phyloP scores from a whole-genome alignment of 257 asterid genomes.

The Solanum chaucha region DNA sequence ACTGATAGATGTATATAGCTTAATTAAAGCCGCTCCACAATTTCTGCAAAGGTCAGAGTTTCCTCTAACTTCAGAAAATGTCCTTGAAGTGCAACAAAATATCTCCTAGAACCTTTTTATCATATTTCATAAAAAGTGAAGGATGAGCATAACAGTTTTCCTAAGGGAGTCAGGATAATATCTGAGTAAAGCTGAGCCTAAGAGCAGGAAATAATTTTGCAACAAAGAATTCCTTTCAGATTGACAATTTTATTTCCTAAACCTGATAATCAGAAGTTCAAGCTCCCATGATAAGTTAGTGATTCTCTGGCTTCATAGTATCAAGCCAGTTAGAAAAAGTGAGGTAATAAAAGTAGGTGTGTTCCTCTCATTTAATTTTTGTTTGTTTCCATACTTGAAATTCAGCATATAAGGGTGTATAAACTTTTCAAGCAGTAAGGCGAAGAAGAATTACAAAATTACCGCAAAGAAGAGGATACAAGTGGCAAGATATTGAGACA shows the following conservation, averaged over 20 bases:
- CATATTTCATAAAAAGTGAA: neutral
- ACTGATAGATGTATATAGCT: neutral
- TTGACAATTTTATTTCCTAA: neutral
- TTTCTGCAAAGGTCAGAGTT: neutral
- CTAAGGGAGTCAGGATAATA: neutral
- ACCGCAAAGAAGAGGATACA: slow-evolving; percentile 54
- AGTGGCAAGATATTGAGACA: slow-evolving; percentile 72
- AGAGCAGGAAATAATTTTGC: neutral
- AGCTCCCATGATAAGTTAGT: neutral
- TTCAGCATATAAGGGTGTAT: neutral
- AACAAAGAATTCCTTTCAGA: neutral
- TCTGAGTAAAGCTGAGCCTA: neutral
- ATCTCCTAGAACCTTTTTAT: neutral
- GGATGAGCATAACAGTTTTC: neutral
- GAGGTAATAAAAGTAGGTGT: neutral
- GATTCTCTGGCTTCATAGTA: neutral
- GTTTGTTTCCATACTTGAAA: neutral
- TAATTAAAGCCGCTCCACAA: neutral
- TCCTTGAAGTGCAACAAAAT: neutral
- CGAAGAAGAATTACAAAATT: slow-evolving; percentile 3
- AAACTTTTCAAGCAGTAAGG: neutral
- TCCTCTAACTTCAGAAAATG: neutral
- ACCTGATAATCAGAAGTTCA: neutral
- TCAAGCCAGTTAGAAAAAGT: neutral
- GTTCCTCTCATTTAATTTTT: neutral